Percentiles rank a stretch among this genome's conserved stretches.
Conservation (phyloP, 805 yeast genomes). For the Millerozyma acaciae region DNA sequence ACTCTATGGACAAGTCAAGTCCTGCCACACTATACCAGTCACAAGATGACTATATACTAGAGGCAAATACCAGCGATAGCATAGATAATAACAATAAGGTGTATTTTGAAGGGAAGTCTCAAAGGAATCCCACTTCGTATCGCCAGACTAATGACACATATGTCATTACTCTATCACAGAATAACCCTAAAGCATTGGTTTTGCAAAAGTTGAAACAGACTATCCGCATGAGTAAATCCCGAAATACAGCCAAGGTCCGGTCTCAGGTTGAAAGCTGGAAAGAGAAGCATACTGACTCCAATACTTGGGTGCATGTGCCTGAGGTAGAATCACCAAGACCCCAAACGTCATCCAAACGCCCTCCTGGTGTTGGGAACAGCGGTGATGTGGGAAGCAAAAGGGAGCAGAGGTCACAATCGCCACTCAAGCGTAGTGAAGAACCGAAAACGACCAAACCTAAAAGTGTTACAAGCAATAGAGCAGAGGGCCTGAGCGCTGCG, state of each 20-base stretch:
- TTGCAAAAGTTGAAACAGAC: slow-evolving; percentile 27
- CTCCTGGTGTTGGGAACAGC: too few species aligned
- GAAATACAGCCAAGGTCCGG: slow-evolving; percentile 30
- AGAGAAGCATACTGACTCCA: too few species aligned
- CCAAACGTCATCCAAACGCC: too few species aligned
- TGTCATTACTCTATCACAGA: slow-evolving; percentile 23
- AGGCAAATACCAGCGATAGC: slow-evolving; percentile 24
- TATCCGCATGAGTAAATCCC: slow-evolving; percentile 33
- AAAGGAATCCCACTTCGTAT: slow-evolving; percentile 17
- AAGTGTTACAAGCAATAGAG: too few species aligned
- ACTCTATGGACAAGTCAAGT: slow-evolving; percentile 34
- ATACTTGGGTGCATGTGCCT: too few species aligned
- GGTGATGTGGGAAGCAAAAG: too few species aligned
- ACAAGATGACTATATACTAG: slow-evolving; percentile 29
- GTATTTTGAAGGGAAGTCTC: slow-evolving; percentile 38
- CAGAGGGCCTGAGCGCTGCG: too few species aligned
- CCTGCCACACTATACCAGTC: slow-evolving; percentile 32
- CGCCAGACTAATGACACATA: slow-evolving; percentile 23
- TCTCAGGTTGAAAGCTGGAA: slow-evolving; percentile 15
- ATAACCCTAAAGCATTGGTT: slow-evolving; percentile 12
- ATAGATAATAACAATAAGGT: slow-evolving; percentile 17
- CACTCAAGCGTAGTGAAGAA: too few species aligned
- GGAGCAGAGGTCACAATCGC: too few species aligned
- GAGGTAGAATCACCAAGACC: too few species aligned
- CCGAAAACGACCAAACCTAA: too few species aligned